Evolutionary conservation across 192 early-diverging fungal species (phyloP).

Genomic region (Backusella tuberculispora): DNA sequence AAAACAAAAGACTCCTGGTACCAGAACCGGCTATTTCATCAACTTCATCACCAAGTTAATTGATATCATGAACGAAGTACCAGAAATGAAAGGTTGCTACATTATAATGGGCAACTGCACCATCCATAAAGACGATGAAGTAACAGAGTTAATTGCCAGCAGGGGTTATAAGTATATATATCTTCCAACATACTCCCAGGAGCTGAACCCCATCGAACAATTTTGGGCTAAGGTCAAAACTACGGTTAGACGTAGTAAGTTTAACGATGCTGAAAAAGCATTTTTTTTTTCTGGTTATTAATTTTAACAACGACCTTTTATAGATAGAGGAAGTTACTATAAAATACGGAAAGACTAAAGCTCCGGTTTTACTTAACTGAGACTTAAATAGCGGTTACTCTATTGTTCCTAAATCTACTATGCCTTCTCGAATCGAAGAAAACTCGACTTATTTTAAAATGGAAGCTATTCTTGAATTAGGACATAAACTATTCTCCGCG

Average conservation of each 20-base stretch:
- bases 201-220: slow-evolving; percentile 70
- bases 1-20: too few relatives aligned
- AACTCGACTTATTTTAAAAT: slow-evolving; percentile 58
- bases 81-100: too few relatives aligned
- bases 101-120: slow-evolving; percentile 67
- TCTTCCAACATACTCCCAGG: slow-evolving; percentile 64
- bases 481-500: slow-evolving; percentile 5
- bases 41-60: too few relatives aligned
- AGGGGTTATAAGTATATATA: slow-evolving; percentile 59
- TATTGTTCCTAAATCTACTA: slow-evolving; percentile 72
- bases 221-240: slow-evolving; percentile 30
- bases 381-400: slow-evolving; percentile 51
- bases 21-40: too few relatives aligned
- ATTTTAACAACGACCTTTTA: neutral
- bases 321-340: slow-evolving; percentile 44
- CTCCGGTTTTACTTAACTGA: slow-evolving; percentile 61
- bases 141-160: slow-evolving; percentile 67
- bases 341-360: slow-evolving; percentile 50
- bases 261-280: neutral
- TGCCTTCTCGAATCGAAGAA: slow-evolving; percentile 51
- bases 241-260: neutral
- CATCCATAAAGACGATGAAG: slow-evolving; percentile 69
- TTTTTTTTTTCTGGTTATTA: neutral
- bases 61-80: too few relatives aligned
- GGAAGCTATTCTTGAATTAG: slow-evolving; percentile 25